phyloP scores from a whole-genome alignment of 306 rosid species.

The Acacia acuminata region DNA sequence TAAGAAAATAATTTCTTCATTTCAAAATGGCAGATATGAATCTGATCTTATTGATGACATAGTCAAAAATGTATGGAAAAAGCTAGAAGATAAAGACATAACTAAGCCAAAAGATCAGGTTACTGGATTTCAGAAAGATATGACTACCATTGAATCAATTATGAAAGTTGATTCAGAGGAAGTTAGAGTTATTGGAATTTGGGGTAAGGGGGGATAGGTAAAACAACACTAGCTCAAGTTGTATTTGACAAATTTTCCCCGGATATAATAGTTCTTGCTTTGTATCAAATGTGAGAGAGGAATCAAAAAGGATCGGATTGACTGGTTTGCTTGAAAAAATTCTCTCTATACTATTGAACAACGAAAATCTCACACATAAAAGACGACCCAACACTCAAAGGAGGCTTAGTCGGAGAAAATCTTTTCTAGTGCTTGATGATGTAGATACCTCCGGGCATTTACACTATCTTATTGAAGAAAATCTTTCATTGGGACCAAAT shows the following conservation, averaged over 20 bases:
- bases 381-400: background rate
- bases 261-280: constrained; percentile 11
- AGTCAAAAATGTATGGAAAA: background rate
- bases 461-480: background rate
- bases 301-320: background rate
- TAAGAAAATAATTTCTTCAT: too few relatives aligned
- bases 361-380: background rate
- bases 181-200: constrained; percentile 23
- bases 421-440: constrained; percentile 32
- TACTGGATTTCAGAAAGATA: background rate
- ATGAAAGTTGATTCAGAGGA: background rate
- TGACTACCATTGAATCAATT: background rate
- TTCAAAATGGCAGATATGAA: background rate
- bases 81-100: background rate
- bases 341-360: background rate
- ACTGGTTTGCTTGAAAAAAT: background rate
- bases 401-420: background rate
- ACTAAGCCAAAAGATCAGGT: background rate
- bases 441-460: background rate
- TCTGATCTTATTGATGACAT: constrained; percentile 13
- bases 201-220: constrained; percentile 23
- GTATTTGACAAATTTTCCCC: background rate
- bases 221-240: background rate
- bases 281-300: constrained; percentile 15
- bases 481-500: background rate